Evolutionary conservation across 805 yeast species (phyloP), one percentile per base, ranked within the genome.

Genomic region (Cyberlindnera galapagoensis): DNA sequence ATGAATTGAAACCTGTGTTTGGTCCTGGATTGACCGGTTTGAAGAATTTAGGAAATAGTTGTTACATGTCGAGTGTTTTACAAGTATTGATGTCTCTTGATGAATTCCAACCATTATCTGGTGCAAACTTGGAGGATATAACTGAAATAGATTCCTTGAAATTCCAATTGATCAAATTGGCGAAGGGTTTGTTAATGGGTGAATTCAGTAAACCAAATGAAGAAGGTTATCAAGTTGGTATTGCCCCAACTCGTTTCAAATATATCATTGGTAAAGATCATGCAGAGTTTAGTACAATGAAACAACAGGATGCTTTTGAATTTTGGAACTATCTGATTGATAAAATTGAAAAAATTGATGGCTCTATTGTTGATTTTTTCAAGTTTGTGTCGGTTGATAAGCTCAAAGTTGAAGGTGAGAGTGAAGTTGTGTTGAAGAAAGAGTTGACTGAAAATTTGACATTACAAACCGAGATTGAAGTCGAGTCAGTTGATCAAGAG

Each of bases 281-380:
- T 54, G 65, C 66, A 12, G 98, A 92, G 49, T 92, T 92, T 47
- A 67, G 78, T 27, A 78, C 95, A 0, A 83, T 79, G 68, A 74
- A 77, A 45, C 99, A 92, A 53, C 98, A 92, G 56, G 99, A 92
- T 62, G 92, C 97, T 0, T 82, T 78, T 63, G 98, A 92, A 55
- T 92, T 87, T 51, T 71, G 87, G 57, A 58, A 74, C 5, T 81
- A 76, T 51, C 56, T 90, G 7, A 49, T 78, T 18, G 81, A 79
- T 35, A 69, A 73, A 40, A 55, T 87, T 18, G 88, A 81, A 40
- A 52, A 54, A 5, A 54, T 69, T 42, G 57, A 62, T 20, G 24
- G 46, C 1, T 40, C 49, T 6, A 26, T 43, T 1, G 70, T 74
- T 36, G 67, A 69, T 31, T 44, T 66, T 11, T 76, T 90, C 49